phyloP scores from a whole-genome alignment of 768 basidiomycete species.

The Suillus luteus region DNA sequence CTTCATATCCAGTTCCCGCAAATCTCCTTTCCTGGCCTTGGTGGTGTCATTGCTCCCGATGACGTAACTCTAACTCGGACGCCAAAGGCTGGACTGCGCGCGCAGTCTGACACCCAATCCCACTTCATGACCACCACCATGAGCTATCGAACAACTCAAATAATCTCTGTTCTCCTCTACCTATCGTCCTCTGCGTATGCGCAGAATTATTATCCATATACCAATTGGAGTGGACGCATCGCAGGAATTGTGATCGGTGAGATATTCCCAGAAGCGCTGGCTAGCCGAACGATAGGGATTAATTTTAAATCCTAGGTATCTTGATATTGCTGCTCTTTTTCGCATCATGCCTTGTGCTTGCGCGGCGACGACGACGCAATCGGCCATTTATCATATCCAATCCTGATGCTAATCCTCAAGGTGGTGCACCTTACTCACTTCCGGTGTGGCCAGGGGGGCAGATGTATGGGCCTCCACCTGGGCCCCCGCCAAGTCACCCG shows the following conservation, averaged over 20 bases:
- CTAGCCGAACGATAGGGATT: not conserved
- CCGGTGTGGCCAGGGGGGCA: conserved; percentile 17
- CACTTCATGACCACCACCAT: not conserved
- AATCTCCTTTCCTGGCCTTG: not conserved
- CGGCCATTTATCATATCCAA: not conserved
- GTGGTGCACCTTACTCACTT: not conserved
- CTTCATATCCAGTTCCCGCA: not conserved
- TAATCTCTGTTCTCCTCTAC: conserved; percentile 9
- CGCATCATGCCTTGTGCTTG: conserved; percentile 4
- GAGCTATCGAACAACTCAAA: not conserved
- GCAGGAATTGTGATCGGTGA: conserved; percentile 28
- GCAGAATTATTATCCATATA: conserved; percentile 13
- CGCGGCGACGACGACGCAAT: conserved; percentile 15
- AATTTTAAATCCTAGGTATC: conserved; percentile 17
- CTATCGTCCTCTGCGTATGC: conserved; percentile 16
- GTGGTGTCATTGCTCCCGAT: not conserved
- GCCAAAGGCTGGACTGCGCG: not conserved
- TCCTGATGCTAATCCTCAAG: not conserved
- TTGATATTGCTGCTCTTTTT: conserved; percentile 17
- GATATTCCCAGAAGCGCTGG: not conserved
- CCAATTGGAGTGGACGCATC: conserved; percentile 23
- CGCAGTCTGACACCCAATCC: not conserved
- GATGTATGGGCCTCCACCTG: conserved; percentile 10
- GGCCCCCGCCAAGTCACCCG: not conserved
- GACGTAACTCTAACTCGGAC: not conserved